Conservation (phyloP, 2,329 filamentous ascomycete genomes). For the Aspergillus sergii region DNA sequence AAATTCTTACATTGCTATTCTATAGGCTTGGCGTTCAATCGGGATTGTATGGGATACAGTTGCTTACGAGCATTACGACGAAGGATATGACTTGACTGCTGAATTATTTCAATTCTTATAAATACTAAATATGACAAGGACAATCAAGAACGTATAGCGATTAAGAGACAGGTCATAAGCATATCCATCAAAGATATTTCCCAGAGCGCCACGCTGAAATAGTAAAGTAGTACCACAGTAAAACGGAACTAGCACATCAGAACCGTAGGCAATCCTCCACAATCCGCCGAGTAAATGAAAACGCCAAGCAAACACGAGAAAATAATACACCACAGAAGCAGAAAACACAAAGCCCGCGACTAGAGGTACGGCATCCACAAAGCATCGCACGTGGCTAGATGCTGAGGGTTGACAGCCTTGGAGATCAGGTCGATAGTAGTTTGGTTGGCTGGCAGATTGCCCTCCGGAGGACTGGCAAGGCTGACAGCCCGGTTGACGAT, state of each 20-base stretch:
- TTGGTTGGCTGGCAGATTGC: constrained; percentile 88
- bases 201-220: constrained; percentile 30
- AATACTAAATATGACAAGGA: constrained; percentile 14
- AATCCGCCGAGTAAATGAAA: constrained; percentile 13
- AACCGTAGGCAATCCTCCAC: constrained; percentile 10
- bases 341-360: constrained; percentile 11
- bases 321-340: constrained; percentile 13
- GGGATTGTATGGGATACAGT: constrained; percentile 1
- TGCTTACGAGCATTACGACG: constrained; percentile 4
- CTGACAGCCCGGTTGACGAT: constrained; percentile 89
- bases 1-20: not conserved
- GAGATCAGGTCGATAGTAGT: constrained; percentile 93
- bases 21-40: constrained; percentile 12
- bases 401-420: constrained; percentile 89
- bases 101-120: not conserved
- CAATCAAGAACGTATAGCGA: constrained; percentile 10
- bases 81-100: not conserved
- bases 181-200: constrained; percentile 17
- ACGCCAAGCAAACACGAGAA: constrained; percentile 19
- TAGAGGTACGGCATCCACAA: constrained; percentile 97
- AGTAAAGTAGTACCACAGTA: constrained; percentile 7
- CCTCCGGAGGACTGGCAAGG: constrained; percentile 75
- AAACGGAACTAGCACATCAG: constrained; percentile 2
- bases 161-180: constrained; percentile 18
- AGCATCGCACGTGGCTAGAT: constrained; percentile 83